phyloP scores from a whole-genome alignment of 495 filamentous ascomycete species.

The Chlorociboria aeruginascens region DNA sequence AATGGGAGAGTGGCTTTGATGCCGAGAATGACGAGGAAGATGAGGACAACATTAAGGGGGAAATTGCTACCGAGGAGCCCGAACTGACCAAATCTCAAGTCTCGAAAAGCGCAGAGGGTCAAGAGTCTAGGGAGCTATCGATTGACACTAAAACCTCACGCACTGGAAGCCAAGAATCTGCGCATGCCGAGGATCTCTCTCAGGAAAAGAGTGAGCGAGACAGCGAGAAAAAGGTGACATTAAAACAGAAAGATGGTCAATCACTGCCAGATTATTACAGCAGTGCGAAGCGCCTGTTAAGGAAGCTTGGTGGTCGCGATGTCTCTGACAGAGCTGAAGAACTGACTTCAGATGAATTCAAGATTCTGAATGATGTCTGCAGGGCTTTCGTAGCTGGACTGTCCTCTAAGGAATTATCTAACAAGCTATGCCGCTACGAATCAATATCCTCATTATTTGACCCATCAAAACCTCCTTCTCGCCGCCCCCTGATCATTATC shows the following conservation, averaged over 20 bases:
- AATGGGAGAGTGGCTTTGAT: conserved; percentile 42
- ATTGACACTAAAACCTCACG: too few relatives aligned
- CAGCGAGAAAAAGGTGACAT: background rate
- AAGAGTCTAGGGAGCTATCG: background rate
- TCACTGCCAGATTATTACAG: conserved; percentile 29
- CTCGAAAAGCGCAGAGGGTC: background rate
- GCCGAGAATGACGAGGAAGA: conserved; percentile 26
- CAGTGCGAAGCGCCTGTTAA: conserved; percentile 32
- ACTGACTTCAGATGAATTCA: conserved; percentile 26
- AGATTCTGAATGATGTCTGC: conserved; percentile 32
- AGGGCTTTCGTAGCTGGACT: conserved; percentile 38
- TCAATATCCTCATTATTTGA: conserved; percentile 24
- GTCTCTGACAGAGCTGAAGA: conserved; percentile 25
- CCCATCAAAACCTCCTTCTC: conserved; percentile 9
- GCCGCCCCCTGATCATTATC: conserved; percentile 33
- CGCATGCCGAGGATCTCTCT: too few relatives aligned
- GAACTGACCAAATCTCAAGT: background rate
- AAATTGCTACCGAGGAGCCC: conserved; percentile 7
- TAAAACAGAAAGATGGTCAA: conserved; percentile 27
- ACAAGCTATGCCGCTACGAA: conserved; percentile 25
- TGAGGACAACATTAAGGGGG: conserved; percentile 22
- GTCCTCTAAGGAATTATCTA: conserved; percentile 25
- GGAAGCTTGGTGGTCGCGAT: conserved; percentile 33
- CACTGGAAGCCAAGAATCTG: too few relatives aligned
- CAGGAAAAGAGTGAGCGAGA: too few relatives aligned